Evolutionary conservation across 2,329 filamentous ascomycete genomes (phyloP).

Genomic region (Pseudogymnoascus sp.): DNA sequence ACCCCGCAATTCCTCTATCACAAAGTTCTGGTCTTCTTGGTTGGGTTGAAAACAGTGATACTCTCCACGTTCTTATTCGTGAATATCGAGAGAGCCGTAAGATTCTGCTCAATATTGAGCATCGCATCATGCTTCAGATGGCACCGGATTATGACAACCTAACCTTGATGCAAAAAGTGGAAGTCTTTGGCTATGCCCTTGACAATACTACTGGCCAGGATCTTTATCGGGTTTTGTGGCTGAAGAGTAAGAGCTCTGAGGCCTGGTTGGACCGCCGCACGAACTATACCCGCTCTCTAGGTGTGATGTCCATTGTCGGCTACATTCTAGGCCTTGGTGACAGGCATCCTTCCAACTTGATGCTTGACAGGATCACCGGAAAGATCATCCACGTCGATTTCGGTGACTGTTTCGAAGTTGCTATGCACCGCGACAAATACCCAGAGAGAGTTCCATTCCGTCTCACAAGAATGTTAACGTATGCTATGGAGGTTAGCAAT

Average conservation of each 20-base stretch:
- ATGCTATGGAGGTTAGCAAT: constrained; percentile 99
- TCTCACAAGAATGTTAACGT: constrained; percentile 95
- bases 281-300: constrained; percentile 95
- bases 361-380: constrained; percentile 91
- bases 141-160: constrained; percentile 97
- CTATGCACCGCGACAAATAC: constrained; percentile 99
- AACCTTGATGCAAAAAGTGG: constrained; percentile 98
- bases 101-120: constrained; percentile 97
- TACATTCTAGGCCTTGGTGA: constrained; percentile 97
- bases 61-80: constrained; percentile 88
- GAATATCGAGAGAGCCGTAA: constrained; percentile 96
- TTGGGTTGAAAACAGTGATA: constrained; percentile 97
- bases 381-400: constrained; percentile 99
- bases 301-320: constrained; percentile 99
- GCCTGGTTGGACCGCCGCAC: constrained; percentile 95
- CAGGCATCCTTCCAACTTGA: constrained; percentile 92
- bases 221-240: constrained; percentile 93
- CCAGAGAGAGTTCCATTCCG: constrained; percentile 96
- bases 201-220: constrained; percentile 99
- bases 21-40: constrained; percentile 92
- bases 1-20: constrained; percentile 92
- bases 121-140: constrained; percentile 99
- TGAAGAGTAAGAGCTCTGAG: constrained; percentile 97
- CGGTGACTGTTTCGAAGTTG: constrained; percentile 97
- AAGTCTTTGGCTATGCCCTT: constrained; percentile 97